Percentiles rank a stretch among this genome's conserved stretches.
These are phyloP conservation scores for Bolboschoenus planiculmis DNA, from an alignment of 176 grass and related monocot genomes.

Conservation along the genomic window DNA sequence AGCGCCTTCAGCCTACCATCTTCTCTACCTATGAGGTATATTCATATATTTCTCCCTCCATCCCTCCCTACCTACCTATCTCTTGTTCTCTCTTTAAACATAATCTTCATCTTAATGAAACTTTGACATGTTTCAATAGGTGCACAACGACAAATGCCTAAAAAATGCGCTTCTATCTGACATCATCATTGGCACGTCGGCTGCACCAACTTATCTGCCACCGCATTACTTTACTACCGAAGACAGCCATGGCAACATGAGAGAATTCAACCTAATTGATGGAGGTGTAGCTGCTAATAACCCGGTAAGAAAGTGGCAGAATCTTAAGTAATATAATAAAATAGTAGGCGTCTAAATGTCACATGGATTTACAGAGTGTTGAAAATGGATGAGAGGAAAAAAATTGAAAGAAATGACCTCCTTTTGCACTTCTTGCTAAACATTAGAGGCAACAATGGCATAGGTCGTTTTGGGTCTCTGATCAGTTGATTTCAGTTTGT, in stretches of 20 bases:
- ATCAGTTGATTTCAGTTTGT: neutral
- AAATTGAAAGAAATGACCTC: neutral
- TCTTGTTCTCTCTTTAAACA: neutral
- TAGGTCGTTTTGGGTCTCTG: neutral
- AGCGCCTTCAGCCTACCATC: conserved; percentile 66
- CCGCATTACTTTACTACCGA: conserved; percentile 63
- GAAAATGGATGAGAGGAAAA: neutral
- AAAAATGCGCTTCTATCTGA: conserved; percentile 66
- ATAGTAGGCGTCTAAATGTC: neutral
- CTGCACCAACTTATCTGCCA: conserved; percentile 82
- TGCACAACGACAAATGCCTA: conserved; percentile 33
- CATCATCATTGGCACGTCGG: conserved; percentile 76
- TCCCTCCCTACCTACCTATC: neutral
- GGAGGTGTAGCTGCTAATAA: conserved; percentile 87
- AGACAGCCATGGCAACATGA: conserved; percentile 41
- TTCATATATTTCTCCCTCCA: neutral
- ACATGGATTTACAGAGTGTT: neutral
- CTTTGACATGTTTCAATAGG: conserved; percentile 19
- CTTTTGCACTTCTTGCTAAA: neutral
- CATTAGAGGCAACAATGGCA: neutral
- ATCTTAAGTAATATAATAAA: neutral
- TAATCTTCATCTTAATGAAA: neutral
- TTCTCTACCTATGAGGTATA: conserved; percentile 68
- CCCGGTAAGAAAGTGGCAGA: conserved; percentile 29
- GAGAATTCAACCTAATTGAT: conserved; percentile 84